Base-by-base conservation (phyloP, 2,329 filamentous ascomycete genomes). In the Trichophyton rubrum region DNA sequence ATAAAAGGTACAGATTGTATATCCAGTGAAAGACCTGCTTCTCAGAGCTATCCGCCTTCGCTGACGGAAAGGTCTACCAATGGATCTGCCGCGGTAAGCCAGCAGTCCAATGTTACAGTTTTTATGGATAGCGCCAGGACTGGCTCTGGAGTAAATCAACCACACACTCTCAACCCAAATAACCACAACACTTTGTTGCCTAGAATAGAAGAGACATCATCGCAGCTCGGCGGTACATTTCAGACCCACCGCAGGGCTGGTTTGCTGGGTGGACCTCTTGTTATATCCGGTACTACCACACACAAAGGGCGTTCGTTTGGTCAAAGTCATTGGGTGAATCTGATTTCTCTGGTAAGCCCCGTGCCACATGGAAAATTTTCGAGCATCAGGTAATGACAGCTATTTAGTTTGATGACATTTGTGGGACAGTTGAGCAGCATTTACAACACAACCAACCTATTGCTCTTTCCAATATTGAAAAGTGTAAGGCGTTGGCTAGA, bases 281-380 rank as follows among this genome's bases (percentile, higher is more conserved):
- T 67, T 0, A 72, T 77, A 0, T 71, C 69, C 1, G 76, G 76
- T 6, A 75, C 75, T n/a, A 69, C 81, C 7, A 73, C 76, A 20
- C 79, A 68, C 80, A 84, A 83, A 65, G 78, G 76, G 0, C 74
- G 80, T 0, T 68, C 82, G 1, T 80, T 82, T 64, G 80, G 80
- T 0, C 74, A 77, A 59, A 79, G 75, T 56, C 78, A 80, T 64
- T 80, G 78, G 77, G 73, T 80, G 30, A 81, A 78, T 63, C 71
- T 71, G 1, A 65, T 78, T 9, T 65, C 72, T 0, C 63, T 80
- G 51, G 80, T 82, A 66, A 67, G 75, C 47, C 27, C 40, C 3
- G 7, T 38, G 30, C 30, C 4, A 62, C 41, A 79, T 78, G 69
- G 78, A 53, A 67, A 33, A 57, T 58, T 61, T 35, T 59, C 27